These are phyloP conservation scores for Sporisorium exsertum DNA, from an alignment of 1,284 basidiomycete species.

Conservation along the genomic window DNA sequence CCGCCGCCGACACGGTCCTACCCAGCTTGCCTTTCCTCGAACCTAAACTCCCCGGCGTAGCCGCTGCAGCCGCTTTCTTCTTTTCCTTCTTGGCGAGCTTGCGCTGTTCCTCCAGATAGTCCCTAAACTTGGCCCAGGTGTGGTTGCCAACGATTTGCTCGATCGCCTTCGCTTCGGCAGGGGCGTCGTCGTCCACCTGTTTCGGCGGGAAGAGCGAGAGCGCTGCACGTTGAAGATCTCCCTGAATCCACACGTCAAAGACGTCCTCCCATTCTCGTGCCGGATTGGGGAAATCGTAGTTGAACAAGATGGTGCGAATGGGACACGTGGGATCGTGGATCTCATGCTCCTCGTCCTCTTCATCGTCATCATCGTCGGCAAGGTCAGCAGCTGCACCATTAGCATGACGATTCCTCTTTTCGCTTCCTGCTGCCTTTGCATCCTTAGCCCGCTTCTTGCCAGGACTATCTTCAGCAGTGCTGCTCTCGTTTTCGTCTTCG, in stretches of 20 bases:
- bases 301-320: slow-evolving; percentile 83
- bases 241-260: slow-evolving; percentile 90
- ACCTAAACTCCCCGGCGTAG: slow-evolving; percentile 8
- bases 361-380: slow-evolving; percentile 12
- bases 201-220: slow-evolving; percentile 53
- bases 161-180: slow-evolving; percentile 19
- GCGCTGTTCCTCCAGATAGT: slow-evolving; percentile 45
- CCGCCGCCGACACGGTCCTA: slow-evolving; percentile 35
- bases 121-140: slow-evolving; percentile 40
- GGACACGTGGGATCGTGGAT: slow-evolving; percentile 67
- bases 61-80: slow-evolving; percentile 26
- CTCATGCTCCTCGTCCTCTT: slow-evolving; percentile 36
- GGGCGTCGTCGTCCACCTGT: slow-evolving; percentile 21
- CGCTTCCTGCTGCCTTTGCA: slow-evolving; percentile 7
- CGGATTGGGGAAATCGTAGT: slow-evolving; percentile 88
- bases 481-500: slow-evolving; percentile 54
- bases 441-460: slow-evolving; percentile 32
- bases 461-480: slow-evolving; percentile 43
- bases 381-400: not conserved
- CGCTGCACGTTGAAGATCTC: slow-evolving; percentile 79
- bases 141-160: slow-evolving; percentile 33
- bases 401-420: slow-evolving; percentile 9
- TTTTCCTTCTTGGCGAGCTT: slow-evolving; percentile 42
- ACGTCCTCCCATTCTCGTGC: slow-evolving; percentile 88
- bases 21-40: slow-evolving; percentile 32